These are phyloP conservation scores for Pulveroboletus sp. DNA, from an alignment of 768 basidiomycete species.

Conservation along the genomic window DNA sequence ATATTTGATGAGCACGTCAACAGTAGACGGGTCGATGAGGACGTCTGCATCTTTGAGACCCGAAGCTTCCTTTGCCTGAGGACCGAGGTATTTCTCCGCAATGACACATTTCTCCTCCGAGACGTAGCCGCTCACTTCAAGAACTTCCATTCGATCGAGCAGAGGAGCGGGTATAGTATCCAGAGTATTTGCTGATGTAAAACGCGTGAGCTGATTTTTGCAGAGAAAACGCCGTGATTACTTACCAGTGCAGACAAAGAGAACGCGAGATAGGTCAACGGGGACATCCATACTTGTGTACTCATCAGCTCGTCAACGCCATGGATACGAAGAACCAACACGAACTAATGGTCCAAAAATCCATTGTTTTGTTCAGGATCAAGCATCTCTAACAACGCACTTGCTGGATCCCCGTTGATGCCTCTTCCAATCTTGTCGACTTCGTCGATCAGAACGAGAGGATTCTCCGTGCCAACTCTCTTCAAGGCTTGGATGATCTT, in stretches of 20 bases:
- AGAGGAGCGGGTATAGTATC: conserved; percentile 93
- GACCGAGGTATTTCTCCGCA: conserved; percentile 81
- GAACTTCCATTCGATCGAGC: conserved; percentile 93
- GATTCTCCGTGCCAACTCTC: conserved; percentile 90
- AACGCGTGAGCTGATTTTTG: conserved; percentile 5
- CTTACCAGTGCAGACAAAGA: conserved; percentile 90
- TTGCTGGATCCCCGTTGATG: conserved; percentile 88
- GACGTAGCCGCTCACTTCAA: conserved; percentile 93
- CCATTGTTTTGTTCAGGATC: conserved; percentile 94
- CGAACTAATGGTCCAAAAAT: conserved; percentile 93
- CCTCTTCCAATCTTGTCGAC: conserved; percentile 94
- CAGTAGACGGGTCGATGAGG: conserved; percentile 64
- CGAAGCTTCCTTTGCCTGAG: conserved; percentile 88
- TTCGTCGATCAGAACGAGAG: conserved; percentile 90
- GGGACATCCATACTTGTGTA: conserved; percentile 87
- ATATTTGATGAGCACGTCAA: conserved; percentile 90
- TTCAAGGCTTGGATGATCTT: conserved; percentile 95
- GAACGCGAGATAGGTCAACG: conserved; percentile 90
- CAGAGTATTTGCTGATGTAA: conserved; percentile 70
- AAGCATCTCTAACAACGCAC: conserved; percentile 88
- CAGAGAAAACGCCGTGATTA: not conserved
- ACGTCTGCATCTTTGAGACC: conserved; percentile 87
- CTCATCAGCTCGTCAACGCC: conserved; percentile 3
- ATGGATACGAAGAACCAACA: conserved; percentile 12
- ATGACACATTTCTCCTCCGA: conserved; percentile 90